A percentile compares a stretch with the other conserved stretches of the same genome.
phyloP scores from a whole-genome alignment of 2,329 filamentous ascomycete genomes.

The Gaeumannomyces tritici region DNA sequence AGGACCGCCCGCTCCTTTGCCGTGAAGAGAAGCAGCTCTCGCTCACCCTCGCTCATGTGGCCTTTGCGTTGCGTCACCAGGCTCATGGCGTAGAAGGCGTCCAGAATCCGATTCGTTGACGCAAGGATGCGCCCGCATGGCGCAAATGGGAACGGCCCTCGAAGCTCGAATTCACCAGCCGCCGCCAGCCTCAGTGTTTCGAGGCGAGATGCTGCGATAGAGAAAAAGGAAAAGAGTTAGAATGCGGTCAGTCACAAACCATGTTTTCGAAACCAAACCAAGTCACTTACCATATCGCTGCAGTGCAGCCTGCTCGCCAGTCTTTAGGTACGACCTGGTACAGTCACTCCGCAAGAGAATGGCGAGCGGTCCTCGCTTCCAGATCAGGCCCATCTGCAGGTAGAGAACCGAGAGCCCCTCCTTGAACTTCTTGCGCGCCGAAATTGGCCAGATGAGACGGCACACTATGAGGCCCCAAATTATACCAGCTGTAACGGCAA shows the following conservation, averaged over 20 bases:
- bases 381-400: slow-evolving; percentile 89
- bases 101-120: slow-evolving; percentile 75
- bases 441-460: slow-evolving; percentile 86
- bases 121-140: slow-evolving; percentile 66
- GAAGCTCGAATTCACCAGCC: slow-evolving; percentile 78
- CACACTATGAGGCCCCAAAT: slow-evolving; percentile 90
- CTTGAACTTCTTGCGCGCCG: slow-evolving; percentile 77
- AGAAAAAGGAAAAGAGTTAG: not conserved
- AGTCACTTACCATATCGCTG: slow-evolving; percentile 55
- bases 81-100: slow-evolving; percentile 94
- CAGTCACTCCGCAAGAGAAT: slow-evolving; percentile 53
- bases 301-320: slow-evolving; percentile 79
- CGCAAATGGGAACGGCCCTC: slow-evolving; percentile 73
- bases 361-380: slow-evolving; percentile 85
- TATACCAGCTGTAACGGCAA: slow-evolving; percentile 77
- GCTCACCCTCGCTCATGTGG: slow-evolving; percentile 68
- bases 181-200: slow-evolving; percentile 66
- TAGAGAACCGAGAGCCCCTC: slow-evolving; percentile 85
- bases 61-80: slow-evolving; percentile 77
- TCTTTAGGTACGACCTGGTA: slow-evolving; percentile 65
- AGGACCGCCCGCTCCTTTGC: slow-evolving; percentile 68
- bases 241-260: not conserved
- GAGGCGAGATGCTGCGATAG: slow-evolving; percentile 43
- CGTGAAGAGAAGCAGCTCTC: slow-evolving; percentile 71
- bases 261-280: not conserved